phyloP scores from a whole-genome alignment of 176 grass and related monocot genomes.

The Hyparrhenia diplandra region DNA sequence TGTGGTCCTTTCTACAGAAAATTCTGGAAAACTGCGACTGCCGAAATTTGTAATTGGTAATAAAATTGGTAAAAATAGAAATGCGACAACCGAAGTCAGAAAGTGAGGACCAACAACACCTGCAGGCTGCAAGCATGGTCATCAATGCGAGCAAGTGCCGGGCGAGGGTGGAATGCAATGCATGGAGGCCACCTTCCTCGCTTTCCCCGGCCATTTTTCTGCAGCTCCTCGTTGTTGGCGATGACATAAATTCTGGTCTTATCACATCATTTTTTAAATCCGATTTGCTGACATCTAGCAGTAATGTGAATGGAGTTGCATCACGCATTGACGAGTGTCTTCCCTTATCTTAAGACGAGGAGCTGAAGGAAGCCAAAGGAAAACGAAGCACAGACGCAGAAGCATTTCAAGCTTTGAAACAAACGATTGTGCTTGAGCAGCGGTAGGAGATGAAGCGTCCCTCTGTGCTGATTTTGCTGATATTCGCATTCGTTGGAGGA shows the following conservation, averaged over 20 bases:
- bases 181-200: slow-evolving; percentile 47
- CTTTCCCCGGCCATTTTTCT: slow-evolving; percentile 39
- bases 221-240: slow-evolving; percentile 43
- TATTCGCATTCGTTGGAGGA: slow-evolving; percentile 6
- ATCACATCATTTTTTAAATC: slow-evolving; percentile 43
- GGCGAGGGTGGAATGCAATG: slow-evolving; percentile 22
- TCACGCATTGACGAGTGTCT: slow-evolving; percentile 33
- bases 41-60: not conserved
- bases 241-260: slow-evolving; percentile 54
- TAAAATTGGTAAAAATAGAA: no score
- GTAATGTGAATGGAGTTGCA: slow-evolving; percentile 26
- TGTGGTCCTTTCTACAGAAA: not conserved
- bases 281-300: slow-evolving; percentile 22
- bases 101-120: not conserved
- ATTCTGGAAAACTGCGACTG: not conserved
- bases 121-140: slow-evolving; percentile 20
- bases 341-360: slow-evolving; percentile 5
- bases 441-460: slow-evolving; percentile 1
- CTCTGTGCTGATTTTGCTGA: not conserved
- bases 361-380: not conserved
- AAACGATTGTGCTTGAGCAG: not conserved
- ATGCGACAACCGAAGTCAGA: not conserved
- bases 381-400: not conserved
- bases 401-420: not conserved
- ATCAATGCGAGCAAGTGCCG: slow-evolving; percentile 21